These are phyloP conservation scores for Pseudogymnoascus sp. DNA, from an alignment of 2,329 filamentous ascomycete genomes.

Conservation along the genomic window DNA sequence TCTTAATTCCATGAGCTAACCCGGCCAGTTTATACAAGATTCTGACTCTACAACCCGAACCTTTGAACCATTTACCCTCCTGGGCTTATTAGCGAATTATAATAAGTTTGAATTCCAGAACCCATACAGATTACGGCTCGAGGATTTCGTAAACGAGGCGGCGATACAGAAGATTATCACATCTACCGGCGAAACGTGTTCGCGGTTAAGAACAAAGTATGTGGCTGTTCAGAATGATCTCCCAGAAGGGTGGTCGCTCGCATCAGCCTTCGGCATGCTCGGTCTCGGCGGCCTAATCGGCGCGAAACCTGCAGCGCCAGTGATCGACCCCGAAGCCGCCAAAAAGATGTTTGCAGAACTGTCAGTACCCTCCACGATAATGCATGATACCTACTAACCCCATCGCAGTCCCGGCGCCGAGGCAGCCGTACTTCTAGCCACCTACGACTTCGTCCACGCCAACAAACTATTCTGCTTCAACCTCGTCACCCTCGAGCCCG, in stretches of 20 bases:
- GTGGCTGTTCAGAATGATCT: conserved; percentile 82
- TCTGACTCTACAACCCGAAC: conserved; percentile 54
- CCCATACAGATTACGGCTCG: conserved; percentile 82
- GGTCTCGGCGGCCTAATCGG: conserved; percentile 70
- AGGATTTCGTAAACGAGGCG: conserved; percentile 89
- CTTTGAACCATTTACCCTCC: conserved; percentile 69
- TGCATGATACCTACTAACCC: conserved; percentile 19
- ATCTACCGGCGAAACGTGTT: conserved; percentile 66
- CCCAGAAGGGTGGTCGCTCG: conserved; percentile 81
- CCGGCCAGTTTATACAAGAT: conserved; percentile 67
- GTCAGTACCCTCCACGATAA: conserved; percentile 42
- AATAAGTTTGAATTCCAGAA: conserved; percentile 99
- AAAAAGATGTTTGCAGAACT: conserved; percentile 73
- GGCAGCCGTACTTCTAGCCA: conserved; percentile 71
- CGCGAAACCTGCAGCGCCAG: conserved; percentile 53
- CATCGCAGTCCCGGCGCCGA: conserved; percentile 62
- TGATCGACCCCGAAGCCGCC: conserved; percentile 67
- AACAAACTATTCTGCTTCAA: conserved; percentile 94
- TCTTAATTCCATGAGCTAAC: neutral
- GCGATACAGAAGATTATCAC: conserved; percentile 75
- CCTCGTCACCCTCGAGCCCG: conserved; percentile 57
- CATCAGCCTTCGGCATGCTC: conserved; percentile 72
- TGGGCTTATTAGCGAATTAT: conserved; percentile 89
- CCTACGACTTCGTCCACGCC: conserved; percentile 87
- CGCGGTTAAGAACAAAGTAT: conserved; percentile 62